A percentile compares a stretch with the other conserved stretches of the same genome.
These are phyloP conservation scores for Morella rubra DNA, from an alignment of 306 rosid species.

Conservation along the genomic window DNA sequence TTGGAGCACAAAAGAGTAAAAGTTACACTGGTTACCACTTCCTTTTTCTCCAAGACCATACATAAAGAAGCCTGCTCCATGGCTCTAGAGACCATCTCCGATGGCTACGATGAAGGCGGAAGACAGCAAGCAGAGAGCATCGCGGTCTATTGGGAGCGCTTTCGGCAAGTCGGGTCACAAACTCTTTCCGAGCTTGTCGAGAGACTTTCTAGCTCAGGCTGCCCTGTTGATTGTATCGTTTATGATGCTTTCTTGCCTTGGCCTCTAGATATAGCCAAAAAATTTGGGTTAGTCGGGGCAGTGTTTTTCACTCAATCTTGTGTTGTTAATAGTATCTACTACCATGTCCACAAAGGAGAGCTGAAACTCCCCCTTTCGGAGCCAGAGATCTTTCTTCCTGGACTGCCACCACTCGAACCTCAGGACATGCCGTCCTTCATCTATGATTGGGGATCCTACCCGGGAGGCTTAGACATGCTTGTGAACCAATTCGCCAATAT, in stretches of 20 bases:
- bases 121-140: conserved; percentile 32
- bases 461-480: conserved; percentile 42
- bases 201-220: conserved; percentile 25
- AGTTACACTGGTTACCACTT: conserved; percentile 48
- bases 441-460: conserved; percentile 33
- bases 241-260: conserved; percentile 54
- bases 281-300: conserved; percentile 38
- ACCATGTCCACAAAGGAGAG: conserved; percentile 37
- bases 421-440: conserved; percentile 60
- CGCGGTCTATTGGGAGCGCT: conserved; percentile 34
- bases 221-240: conserved; percentile 43
- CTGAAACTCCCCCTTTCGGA: conserved; percentile 34
- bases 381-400: conserved; percentile 24
- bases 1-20: conserved; percentile 38
- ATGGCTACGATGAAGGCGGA: conserved; percentile 64
- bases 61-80: conserved; percentile 26
- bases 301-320: conserved; percentile 53
- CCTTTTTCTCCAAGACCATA: conserved; percentile 47
- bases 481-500: conserved; percentile 51
- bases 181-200: conserved; percentile 42
- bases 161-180: conserved; percentile 40
- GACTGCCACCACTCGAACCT: conserved; percentile 38
- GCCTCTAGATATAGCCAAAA: conserved; percentile 52
- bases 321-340: conserved; percentile 40
- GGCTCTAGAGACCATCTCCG: conserved; percentile 51